A percentile compares a stretch with the other conserved stretches of the same genome.
phyloP scores from a whole-genome alignment of 148 eudicot genomes.

The Diospyros lotus region DNA sequence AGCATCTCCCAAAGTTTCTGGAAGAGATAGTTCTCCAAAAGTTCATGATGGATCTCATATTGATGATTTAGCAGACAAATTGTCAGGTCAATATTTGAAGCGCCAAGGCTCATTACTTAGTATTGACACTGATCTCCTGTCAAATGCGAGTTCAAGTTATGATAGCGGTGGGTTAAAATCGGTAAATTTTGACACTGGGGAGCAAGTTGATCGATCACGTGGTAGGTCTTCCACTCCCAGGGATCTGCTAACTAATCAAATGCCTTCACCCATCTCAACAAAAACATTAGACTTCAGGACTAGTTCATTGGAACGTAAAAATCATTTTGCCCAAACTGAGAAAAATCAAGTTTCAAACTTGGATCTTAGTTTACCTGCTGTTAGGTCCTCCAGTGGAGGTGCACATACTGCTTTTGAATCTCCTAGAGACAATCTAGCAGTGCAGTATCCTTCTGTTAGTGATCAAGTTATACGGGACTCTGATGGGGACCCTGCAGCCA shows the following conservation, averaged over 20 bases:
- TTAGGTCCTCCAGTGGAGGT: constrained; percentile 32
- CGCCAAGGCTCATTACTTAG: constrained; percentile 34
- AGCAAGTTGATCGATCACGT: constrained; percentile 44
- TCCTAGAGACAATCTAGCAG: constrained; percentile 32
- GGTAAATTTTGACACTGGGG: constrained; percentile 48
- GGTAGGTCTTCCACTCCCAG: constrained; percentile 56
- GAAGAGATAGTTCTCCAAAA: constrained; percentile 29
- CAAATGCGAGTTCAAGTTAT: constrained; percentile 41
- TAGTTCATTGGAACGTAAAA: constrained; percentile 35
- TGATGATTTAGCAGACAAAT: constrained; percentile 30
- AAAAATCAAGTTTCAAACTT: constrained; percentile 37
- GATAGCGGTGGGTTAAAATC: constrained; percentile 59
- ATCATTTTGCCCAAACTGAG: constrained; percentile 35
- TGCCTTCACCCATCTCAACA: constrained; percentile 51
- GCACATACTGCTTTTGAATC: constrained; percentile 32
- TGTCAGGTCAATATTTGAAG: constrained; percentile 42
- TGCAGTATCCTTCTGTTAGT: constrained; percentile 26
- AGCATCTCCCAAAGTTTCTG: constrained; percentile 37
- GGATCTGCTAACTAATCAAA: constrained; percentile 42
- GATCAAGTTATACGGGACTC: constrained; percentile 52
- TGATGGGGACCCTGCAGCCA: constrained; percentile 85
- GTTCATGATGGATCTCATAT: constrained; percentile 32
- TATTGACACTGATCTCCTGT: constrained; percentile 39
- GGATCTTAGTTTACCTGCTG: constrained; percentile 24
- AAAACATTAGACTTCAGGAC: constrained; percentile 46